These are phyloP conservation scores for Salix exigua DNA, from an alignment of 345 rosid genomes.

Conservation along the genomic window DNA sequence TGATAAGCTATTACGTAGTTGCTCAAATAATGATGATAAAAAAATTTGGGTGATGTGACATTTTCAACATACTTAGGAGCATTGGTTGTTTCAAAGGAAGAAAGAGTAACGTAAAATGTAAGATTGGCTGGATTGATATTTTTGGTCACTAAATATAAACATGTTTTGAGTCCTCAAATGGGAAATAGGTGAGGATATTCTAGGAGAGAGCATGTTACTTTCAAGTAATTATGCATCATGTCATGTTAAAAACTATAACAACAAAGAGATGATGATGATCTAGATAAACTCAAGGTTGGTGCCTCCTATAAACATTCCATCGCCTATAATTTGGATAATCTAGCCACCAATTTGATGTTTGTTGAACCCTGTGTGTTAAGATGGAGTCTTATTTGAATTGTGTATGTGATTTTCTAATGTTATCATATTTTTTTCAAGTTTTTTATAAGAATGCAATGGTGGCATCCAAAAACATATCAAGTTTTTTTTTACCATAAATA, in stretches of 20 bases:
- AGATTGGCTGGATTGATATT: no score
- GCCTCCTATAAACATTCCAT: no score
- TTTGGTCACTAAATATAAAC: no score
- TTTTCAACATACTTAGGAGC: constrained; percentile 47
- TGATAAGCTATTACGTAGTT: constrained; percentile 72
- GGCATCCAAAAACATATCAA: background rate
- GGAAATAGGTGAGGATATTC: no score
- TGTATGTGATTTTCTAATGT: background rate
- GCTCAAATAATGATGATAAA: constrained; percentile 33
- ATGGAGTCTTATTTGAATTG: background rate
- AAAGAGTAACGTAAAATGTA: no score
- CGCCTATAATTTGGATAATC: background rate
- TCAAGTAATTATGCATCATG: no score
- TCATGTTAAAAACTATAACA: no score
- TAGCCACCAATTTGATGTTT: constrained; percentile 20
- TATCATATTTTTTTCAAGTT: constrained; percentile 8
- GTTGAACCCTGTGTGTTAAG: background rate
- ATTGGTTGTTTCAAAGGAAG: background rate
- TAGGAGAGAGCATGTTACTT: no score
- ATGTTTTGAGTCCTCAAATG: no score
- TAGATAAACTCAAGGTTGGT: no score
- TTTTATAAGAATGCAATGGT: background rate
- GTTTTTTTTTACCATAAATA: no score
- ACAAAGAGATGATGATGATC: no score
- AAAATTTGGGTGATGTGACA: constrained; percentile 25